A percentile compares a stretch with the other conserved stretches of the same genome.
Evolutionary conservation across 1,284 basidiomycete genomes (phyloP).

Genomic region (Spongispora temasekensis): DNA sequence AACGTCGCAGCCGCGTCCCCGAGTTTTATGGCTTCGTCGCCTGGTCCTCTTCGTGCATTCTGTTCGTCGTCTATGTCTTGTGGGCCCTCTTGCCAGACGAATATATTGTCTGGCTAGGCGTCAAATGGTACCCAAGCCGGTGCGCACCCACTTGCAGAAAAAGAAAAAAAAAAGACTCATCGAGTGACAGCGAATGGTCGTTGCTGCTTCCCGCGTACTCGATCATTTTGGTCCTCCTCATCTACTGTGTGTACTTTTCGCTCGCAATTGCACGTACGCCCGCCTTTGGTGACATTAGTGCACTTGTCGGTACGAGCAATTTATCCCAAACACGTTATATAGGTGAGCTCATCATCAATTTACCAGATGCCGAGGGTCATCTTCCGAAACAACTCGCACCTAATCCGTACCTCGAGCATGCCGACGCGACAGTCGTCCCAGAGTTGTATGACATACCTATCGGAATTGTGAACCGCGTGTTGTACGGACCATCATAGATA

Average conservation of each 20-base stretch:
- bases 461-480: constrained; percentile 73
- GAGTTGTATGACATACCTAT: constrained; percentile 82
- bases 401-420: constrained; percentile 53
- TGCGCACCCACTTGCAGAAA: constrained; percentile 35
- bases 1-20: constrained; percentile 60
- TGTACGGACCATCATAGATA: constrained; percentile 48
- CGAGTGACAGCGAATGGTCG: constrained; percentile 69
- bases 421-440: constrained; percentile 50
- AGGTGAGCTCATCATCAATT: constrained; percentile 16
- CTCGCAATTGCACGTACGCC: constrained; percentile 75
- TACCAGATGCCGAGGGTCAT: constrained; percentile 55
- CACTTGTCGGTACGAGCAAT: constrained; percentile 59
- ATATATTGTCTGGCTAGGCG: constrained; percentile 63
- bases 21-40: constrained; percentile 91
- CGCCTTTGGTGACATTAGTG: constrained; percentile 60
- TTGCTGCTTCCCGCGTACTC: constrained; percentile 82
- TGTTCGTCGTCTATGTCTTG: constrained; percentile 70
- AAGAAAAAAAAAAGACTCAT: constrained; percentile 2
- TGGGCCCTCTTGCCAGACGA: constrained; percentile 62
- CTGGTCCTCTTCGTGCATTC: constrained; percentile 74
- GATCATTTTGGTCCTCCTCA: constrained; percentile 69
- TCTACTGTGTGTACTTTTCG: constrained; percentile 78
- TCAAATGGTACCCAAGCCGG: constrained; percentile 89
- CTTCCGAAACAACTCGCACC: constrained; percentile 39
- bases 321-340: constrained; percentile 14